Base-by-base conservation (phyloP, 192 early-diverging fungal genomes). In the Pilobolus umbonatus region DNA sequence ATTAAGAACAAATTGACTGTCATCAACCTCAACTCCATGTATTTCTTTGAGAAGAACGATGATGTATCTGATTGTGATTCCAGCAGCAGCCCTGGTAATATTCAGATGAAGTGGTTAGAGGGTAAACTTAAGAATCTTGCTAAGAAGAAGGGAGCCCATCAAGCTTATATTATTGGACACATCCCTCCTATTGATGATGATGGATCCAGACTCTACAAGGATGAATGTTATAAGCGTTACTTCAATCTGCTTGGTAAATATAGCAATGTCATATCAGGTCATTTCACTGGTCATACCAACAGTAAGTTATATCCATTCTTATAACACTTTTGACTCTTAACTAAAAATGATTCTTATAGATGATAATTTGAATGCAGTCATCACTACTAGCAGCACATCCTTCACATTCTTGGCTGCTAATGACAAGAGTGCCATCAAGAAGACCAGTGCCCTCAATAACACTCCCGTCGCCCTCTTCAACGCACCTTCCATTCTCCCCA, bases 281-380 rank as follows among this genome's bases (percentile, higher is more conserved):
- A 76, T 40, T 72, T 76, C 21, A 64, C 74, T 35, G 74, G 74
- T 3, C 69, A 72, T 38, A 66, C 64, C 11, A 72, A 72, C 42
- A 60, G 61, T 66, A 53, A 61, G 39, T 35, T 26, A 38, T 11
- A 1, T 15, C 2, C n/a, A 7, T 42, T 42, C 4, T 2, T 10
- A 17, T 7, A 12, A 38, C 26, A 0, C 32, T 14, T 31, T 14
- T 28, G 8, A 24, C 19, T 2, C 30, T 44, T 29, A 22, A 19
- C 29, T 34, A 28, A 28, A 30, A 0, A 31, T 38, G 22, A 25
- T 38, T 34, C 38, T 48, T 14, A 5, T 43, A 65, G 63, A 45
- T 19, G 63, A 57, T 19, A 57, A 46, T 9, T 57, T 65, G 29
- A 65, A 36, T 17, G 38, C 56, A 3, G 32, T 65, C 17, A 42